Percentiles rank a stretch among this genome's conserved stretches.
These are phyloP conservation scores for Solanum chiquidenum DNA, from an alignment of 257 asterid genomes.

Conservation along the genomic window DNA sequence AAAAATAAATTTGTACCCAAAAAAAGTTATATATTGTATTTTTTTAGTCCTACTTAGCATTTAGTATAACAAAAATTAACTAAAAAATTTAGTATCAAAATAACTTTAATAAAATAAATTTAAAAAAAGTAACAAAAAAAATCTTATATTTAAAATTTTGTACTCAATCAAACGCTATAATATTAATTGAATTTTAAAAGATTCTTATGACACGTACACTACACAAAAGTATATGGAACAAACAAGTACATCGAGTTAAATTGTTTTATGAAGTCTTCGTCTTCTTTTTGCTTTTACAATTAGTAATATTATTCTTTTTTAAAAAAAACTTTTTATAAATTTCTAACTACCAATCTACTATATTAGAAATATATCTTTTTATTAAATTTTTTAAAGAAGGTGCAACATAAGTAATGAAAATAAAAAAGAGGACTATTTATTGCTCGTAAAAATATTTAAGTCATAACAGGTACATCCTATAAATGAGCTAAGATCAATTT, in stretches of 20 bases:
- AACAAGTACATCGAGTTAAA: background rate
- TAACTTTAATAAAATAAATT: too few species aligned
- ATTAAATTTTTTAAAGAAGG: background rate
- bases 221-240: background rate
- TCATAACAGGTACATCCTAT: background rate
- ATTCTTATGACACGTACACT: background rate
- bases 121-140: too few species aligned
- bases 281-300: background rate
- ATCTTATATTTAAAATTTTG: too few species aligned
- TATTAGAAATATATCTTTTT: too few species aligned
- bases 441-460: background rate
- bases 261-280: background rate
- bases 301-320: too few species aligned
- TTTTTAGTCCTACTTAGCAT: background rate
- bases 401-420: background rate
- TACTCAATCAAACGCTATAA: background rate
- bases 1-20: too few species aligned
- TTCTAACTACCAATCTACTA: background rate
- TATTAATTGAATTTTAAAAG: background rate
- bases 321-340: too few species aligned
- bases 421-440: background rate
- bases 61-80: too few species aligned
- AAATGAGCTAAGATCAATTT: too few species aligned
- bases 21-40: too few species aligned
- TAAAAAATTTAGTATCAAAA: too few species aligned